These are phyloP conservation scores for Peniophora sp. DNA, from an alignment of 1,284 basidiomycete genomes.

Conservation along the genomic window DNA sequence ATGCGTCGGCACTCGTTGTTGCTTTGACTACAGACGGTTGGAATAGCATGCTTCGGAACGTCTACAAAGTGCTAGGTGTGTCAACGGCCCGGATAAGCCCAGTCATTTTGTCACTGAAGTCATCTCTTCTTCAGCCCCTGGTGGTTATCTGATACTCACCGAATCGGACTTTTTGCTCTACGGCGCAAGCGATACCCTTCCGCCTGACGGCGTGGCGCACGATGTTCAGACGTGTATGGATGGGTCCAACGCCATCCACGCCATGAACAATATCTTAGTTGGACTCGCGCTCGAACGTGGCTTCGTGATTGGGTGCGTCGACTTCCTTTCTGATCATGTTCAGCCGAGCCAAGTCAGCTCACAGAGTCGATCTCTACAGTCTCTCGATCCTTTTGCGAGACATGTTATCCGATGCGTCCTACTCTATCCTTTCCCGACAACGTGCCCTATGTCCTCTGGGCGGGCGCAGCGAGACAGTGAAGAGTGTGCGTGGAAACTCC, in stretches of 20 bases:
- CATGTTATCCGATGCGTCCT: constrained; percentile 1
- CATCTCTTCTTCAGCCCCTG: neutral
- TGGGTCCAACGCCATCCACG: neutral
- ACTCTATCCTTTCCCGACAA: neutral
- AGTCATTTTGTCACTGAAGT: too few relatives aligned
- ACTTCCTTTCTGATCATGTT: neutral
- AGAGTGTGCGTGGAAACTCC: neutral
- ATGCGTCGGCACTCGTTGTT: neutral
- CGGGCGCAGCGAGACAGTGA: neutral
- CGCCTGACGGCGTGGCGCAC: neutral
- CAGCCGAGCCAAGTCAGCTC: neutral
- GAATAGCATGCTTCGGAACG: constrained; percentile 1
- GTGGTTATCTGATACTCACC: constrained; percentile 4
- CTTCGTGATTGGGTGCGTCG: constrained; percentile 1
- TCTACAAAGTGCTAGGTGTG: constrained; percentile 4
- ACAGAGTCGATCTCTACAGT: neutral
- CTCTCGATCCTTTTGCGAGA: constrained; percentile 2
- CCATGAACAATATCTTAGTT: constrained; percentile 1
- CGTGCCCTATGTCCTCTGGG: neutral
- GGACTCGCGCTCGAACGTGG: constrained; percentile 2
- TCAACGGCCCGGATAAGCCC: too few relatives aligned
- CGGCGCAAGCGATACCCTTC: neutral
- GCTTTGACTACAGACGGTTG: neutral
- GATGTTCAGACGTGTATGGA: neutral
- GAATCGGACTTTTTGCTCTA: constrained; percentile 1